These are phyloP conservation scores for Chytriomyces confervae DNA, from an alignment of 192 early-diverging fungal genomes.

Conservation along the genomic window DNA sequence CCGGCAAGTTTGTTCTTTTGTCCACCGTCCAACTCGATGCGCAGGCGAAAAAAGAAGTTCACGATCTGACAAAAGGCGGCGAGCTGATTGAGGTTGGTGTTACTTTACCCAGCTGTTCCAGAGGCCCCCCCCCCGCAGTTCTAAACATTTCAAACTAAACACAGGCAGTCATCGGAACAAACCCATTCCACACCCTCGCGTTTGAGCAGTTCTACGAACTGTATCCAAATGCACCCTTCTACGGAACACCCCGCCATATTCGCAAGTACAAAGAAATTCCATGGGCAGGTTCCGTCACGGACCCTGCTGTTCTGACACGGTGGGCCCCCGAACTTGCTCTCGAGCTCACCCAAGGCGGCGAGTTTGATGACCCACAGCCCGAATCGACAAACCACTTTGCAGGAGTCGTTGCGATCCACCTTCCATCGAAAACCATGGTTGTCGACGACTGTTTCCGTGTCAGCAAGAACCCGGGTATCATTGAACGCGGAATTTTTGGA, in stretches of 20 bases:
- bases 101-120: too few relatives aligned
- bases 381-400: slow-evolving; percentile 21
- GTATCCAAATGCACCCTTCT: slow-evolving; percentile 34
- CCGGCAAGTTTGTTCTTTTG: slow-evolving; percentile 26
- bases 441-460: slow-evolving; percentile 22
- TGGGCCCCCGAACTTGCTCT: slow-evolving; percentile 17
- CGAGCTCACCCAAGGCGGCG: slow-evolving; percentile 4
- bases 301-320: background rate
- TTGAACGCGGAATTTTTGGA: background rate
- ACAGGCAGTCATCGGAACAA: slow-evolving; percentile 29
- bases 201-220: slow-evolving; percentile 18
- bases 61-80: slow-evolving; percentile 25
- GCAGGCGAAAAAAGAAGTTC: slow-evolving; percentile 22
- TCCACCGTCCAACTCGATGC: slow-evolving; percentile 21
- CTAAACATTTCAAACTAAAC: background rate
- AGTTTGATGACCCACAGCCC: slow-evolving; percentile 20
- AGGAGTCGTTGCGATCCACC: slow-evolving; percentile 24
- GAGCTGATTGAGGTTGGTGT: slow-evolving; percentile 21
- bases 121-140: background rate
- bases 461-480: slow-evolving; percentile 23
- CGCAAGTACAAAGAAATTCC: slow-evolving; percentile 13
- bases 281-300: slow-evolving; percentile 13
- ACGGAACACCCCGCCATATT: slow-evolving; percentile 36
- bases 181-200: slow-evolving; percentile 37
- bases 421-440: slow-evolving; percentile 17